Conservation (phyloP, 768 basidiomycete species). For the Candolleomyces aberdarensis region DNA sequence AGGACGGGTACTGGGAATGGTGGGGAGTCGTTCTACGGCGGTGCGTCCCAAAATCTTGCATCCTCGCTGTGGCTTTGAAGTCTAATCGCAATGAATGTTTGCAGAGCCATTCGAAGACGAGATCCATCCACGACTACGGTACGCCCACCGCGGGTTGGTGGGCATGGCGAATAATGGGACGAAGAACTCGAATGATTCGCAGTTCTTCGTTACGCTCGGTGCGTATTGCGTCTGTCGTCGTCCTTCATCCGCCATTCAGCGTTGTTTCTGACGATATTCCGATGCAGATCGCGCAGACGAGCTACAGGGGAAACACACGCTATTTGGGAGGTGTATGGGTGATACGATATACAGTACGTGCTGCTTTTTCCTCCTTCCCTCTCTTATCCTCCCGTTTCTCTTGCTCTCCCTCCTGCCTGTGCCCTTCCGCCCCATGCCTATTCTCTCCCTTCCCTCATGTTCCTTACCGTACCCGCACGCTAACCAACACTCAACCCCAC, state of each 20-base stretch:
- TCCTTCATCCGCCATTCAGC: neutral
- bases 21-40: constrained; percentile 95
- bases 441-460: too few relatives aligned
- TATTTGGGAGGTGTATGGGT: constrained; percentile 88
- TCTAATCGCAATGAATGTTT: neutral
- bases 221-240: constrained; percentile 7
- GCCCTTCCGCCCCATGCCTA: neutral
- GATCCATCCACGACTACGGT: constrained; percentile 87
- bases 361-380: neutral
- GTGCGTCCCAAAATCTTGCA: constrained; percentile 27
- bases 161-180: constrained; percentile 91
- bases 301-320: constrained; percentile 89
- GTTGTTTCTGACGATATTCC: neutral
- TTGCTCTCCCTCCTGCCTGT: neutral
- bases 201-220: constrained; percentile 96
- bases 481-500: neutral
- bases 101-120: constrained; percentile 93
- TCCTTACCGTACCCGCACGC: too few relatives aligned
- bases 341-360: constrained; percentile 86
- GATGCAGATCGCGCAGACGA: constrained; percentile 84
- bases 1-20: constrained; percentile 87
- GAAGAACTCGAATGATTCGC: constrained; percentile 89
- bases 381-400: neutral
- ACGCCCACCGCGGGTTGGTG: constrained; percentile 85
- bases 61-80: neutral